Base-by-base conservation (phyloP, 2,329 filamentous ascomycete species). In the Pseudogymnoascus sp. region DNA sequence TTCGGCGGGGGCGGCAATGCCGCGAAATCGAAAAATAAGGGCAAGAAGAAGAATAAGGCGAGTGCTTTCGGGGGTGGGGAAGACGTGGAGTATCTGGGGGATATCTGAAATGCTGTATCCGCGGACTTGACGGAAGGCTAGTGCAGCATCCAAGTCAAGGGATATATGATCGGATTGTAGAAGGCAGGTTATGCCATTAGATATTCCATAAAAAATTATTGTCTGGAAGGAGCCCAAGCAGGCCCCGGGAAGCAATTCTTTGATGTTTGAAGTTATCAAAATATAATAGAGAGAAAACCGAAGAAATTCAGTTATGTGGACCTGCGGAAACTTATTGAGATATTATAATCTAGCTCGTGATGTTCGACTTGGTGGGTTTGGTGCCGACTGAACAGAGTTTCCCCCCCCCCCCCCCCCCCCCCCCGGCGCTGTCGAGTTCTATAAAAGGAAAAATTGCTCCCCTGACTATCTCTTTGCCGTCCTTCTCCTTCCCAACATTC, bases 1-100 rank as follows among this genome's bases (percentile, higher is more conserved):
- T 37, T 37, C 16, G 33, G 62, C 3, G 11, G 63, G 16, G 7
- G 62, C 61, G 12, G 63, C 65, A 29, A 64, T 66, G 11, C 66
- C 59, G 37, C 61, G 45, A 60, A 52, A 66, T 16, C 43, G 66
- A n/a, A 59, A 31, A 14, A 61, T 59, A 23, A 63, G 59, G 43
- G 39, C 39, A 55, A 65, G 33, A 66, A 69, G 59, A 68, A 71
- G 63, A 67, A 69, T 59, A 55, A 61, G 37, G 43, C 41, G 19
- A 39, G 45, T 45, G 55, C 26, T 37, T 49, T 43, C 10, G 60
- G 38, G 38, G 62, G 59, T 2, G 41, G 58, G 16, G 65, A 65
- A 60, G 66, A 43, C 19, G 49, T 59, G 31, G 55, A 59, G 31
- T 35, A 59, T 16, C 19, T 59, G 31, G 55, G 55, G 21, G 55